A percentile compares a stretch with the other conserved stretches of the same genome.
phyloP scores from a whole-genome alignment of 1,139 yeast genomes.

The Debaryomyces coudertii region DNA sequence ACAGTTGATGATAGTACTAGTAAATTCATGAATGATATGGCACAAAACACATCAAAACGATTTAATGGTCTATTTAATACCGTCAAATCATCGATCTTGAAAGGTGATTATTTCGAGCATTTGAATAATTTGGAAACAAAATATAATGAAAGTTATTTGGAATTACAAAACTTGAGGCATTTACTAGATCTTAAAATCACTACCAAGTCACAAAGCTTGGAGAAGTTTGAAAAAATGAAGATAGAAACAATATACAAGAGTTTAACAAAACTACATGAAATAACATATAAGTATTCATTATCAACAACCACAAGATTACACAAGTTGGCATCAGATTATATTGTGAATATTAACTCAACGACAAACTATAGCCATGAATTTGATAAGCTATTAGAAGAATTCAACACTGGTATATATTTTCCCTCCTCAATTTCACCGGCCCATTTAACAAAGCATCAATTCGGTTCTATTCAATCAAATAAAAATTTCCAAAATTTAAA shows the following conservation, averaged over 20 bases:
- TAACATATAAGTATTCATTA: conserved; percentile 33
- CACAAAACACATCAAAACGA: conserved; percentile 28
- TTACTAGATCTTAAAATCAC: conserved; percentile 34
- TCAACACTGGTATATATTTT: conserved; percentile 45
- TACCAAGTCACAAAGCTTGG: conserved; percentile 29
- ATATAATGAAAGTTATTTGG: conserved; percentile 37
- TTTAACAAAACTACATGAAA: conserved; percentile 40
- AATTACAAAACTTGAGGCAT: conserved; percentile 36
- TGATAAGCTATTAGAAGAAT: conserved; percentile 25
- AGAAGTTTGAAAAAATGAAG: conserved; percentile 40
- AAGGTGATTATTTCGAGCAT: conserved; percentile 36
- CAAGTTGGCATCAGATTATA: conserved; percentile 29
- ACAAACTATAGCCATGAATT: conserved; percentile 35
- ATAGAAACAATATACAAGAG: conserved; percentile 40
- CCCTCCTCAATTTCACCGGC: conserved; percentile 39
- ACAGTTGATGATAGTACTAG: conserved; percentile 23
- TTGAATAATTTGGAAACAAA: conserved; percentile 32
- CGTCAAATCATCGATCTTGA: conserved; percentile 34
- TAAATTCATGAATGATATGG: conserved; percentile 29
- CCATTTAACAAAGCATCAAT: conserved; percentile 25
- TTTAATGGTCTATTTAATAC: conserved; percentile 37
- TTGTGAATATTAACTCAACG: conserved; percentile 29
- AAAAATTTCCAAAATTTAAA: conserved; percentile 44
- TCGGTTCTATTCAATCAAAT: conserved; percentile 33
- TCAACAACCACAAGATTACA: conserved; percentile 33